Evolutionary conservation across 306 rosid genomes (phyloP).

Genomic region (Medicago truncatula): DNA sequence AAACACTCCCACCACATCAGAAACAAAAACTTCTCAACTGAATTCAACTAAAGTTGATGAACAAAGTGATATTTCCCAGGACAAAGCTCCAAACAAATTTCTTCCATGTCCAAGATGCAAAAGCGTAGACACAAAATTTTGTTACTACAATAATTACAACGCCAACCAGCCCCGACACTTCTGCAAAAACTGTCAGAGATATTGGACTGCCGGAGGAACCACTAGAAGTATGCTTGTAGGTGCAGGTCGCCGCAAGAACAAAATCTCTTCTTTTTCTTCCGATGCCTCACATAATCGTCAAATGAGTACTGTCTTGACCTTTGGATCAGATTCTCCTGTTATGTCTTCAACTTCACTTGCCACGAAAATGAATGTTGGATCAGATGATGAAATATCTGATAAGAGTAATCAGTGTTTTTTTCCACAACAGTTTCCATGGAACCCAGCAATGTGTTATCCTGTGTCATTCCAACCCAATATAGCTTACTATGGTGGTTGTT

Average conservation of each 20-base stretch:
- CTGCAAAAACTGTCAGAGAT: constrained; percentile 91
- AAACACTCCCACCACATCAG: constrained; percentile 56
- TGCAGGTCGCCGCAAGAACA: constrained; percentile 92
- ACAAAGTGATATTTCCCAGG: constrained; percentile 59
- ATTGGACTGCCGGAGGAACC: constrained; percentile 94
- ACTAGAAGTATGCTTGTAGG: constrained; percentile 86
- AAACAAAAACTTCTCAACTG: constrained; percentile 51
- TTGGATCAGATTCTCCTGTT: constrained; percentile 63
- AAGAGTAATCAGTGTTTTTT: constrained; percentile 48
- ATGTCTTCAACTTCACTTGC: constrained; percentile 48
- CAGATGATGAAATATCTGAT: constrained; percentile 43
- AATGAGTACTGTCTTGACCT: constrained; percentile 48
- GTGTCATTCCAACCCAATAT: constrained; percentile 60
- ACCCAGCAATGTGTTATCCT: constrained; percentile 57
- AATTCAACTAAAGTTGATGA: constrained; percentile 60
- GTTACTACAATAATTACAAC: constrained; percentile 87
- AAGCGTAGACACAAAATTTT: constrained; percentile 89
- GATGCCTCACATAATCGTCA: constrained; percentile 42
- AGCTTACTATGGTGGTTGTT: constrained; percentile 71
- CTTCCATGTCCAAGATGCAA: constrained; percentile 86
- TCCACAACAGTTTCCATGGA: constrained; percentile 64
- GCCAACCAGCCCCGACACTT: constrained; percentile 90
- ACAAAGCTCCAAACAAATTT: constrained; percentile 67
- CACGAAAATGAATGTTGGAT: background rate
- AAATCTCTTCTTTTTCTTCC: constrained; percentile 36